These are phyloP conservation scores for Pyricularia pennisetigena DNA, from an alignment of 2,329 filamentous ascomycete genomes.

Conservation along the genomic window DNA sequence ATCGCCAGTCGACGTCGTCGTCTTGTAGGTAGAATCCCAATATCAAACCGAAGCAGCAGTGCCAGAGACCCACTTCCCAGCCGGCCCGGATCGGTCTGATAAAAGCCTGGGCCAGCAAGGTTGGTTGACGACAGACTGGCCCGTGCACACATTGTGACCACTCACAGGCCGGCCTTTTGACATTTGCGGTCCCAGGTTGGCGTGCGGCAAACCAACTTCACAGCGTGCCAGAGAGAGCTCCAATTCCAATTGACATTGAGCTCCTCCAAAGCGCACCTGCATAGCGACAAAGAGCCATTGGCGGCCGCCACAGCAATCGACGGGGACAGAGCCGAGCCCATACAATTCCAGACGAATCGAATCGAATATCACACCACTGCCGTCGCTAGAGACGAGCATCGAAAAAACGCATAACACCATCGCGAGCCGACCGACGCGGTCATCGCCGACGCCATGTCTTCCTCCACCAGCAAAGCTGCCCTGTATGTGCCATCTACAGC, in stretches of 20 bases:
- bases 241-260: neutral
- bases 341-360: no score
- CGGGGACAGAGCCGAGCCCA: neutral
- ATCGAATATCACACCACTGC: neutral
- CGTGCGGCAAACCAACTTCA: neutral
- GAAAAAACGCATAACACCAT: neutral
- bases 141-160: neutral
- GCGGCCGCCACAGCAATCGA: neutral
- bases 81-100: neutral
- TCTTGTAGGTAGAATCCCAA: neutral
- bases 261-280: neutral
- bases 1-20: neutral
- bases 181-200: neutral
- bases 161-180: neutral
- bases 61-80: neutral
- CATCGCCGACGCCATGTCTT: neutral
- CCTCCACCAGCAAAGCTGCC: conserved; percentile 35
- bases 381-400: neutral
- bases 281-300: neutral
- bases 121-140: neutral
- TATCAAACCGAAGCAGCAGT: neutral
- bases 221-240: neutral
- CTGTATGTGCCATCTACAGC: conserved; percentile 29
- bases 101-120: neutral
- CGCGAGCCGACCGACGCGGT: neutral